Percentiles rank a stretch among this genome's conserved stretches.
phyloP scores from a whole-genome alignment of 2,329 filamentous ascomycete species.

The Aspergillus tanneri region DNA sequence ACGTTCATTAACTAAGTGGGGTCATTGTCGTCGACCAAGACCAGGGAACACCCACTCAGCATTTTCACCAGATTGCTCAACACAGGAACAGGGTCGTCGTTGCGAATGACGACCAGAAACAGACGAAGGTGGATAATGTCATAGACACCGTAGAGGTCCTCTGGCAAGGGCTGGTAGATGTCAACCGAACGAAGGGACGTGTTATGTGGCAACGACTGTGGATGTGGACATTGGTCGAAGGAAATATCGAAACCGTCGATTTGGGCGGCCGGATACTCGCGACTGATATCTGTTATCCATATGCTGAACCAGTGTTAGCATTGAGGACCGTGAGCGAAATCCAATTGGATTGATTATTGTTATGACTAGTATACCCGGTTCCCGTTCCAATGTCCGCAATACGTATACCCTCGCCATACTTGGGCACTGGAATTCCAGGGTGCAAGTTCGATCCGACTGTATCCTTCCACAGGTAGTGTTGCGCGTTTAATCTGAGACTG shows the following conservation, averaged over 20 bases:
- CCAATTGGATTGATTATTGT: background rate
- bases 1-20: background rate
- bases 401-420: background rate
- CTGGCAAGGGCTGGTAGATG: background rate
- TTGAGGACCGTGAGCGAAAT: background rate
- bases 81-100: background rate
- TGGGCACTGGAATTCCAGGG: background rate
- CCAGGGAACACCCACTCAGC: background rate
- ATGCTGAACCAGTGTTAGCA: background rate
- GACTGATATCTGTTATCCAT: slow-evolving; percentile 2
- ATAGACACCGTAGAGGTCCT: background rate
- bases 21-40: too few relatives aligned
- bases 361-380: background rate
- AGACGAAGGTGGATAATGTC: slow-evolving; percentile 1
- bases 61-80: background rate
- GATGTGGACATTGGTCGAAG: background rate
- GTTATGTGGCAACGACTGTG: background rate
- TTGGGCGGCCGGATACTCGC: slow-evolving; percentile 1
- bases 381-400: slow-evolving; percentile 1
- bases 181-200: background rate
- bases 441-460: slow-evolving; percentile 2
- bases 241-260: slow-evolving; percentile 5
- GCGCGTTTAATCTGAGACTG: background rate
- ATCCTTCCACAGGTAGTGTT: slow-evolving; percentile 4
- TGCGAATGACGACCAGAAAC: slow-evolving; percentile 1